phyloP scores from a whole-genome alignment of 306 rosid species.

The Bauhinia variegata region DNA sequence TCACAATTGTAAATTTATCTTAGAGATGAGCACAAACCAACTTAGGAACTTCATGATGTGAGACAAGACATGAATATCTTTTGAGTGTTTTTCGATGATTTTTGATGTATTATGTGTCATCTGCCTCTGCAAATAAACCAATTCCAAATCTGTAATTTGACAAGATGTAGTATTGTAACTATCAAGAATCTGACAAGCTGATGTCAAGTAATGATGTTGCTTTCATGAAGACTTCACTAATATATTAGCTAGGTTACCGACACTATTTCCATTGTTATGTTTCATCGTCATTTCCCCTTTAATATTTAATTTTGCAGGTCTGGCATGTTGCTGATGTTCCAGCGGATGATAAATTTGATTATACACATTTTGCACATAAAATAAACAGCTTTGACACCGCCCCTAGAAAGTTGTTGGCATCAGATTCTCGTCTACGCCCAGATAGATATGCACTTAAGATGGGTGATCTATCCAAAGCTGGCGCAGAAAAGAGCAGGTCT shows the following conservation, averaged over 20 bases:
- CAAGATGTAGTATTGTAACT: conserved; percentile 5
- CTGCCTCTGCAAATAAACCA: not conserved
- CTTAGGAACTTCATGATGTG: conserved; percentile 21
- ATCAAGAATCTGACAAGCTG: conserved; percentile 19
- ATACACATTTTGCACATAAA: conserved; percentile 86
- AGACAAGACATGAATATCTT: conserved; percentile 26
- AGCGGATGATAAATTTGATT: conserved; percentile 72
- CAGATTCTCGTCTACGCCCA: conserved; percentile 92
- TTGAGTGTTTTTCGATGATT: conserved; percentile 2
- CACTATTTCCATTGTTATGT: conserved; percentile 7
- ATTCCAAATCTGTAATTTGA: not conserved
- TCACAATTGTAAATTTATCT: conserved; percentile 21
- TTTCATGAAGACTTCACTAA: not conserved
- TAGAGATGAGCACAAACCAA: conserved; percentile 13
- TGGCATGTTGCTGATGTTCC: conserved; percentile 89
- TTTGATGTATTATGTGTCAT: not conserved
- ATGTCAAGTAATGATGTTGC: not conserved
- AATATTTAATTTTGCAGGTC: conserved; percentile 56
- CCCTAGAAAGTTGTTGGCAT: conserved; percentile 75
- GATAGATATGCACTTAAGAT: conserved; percentile 89
- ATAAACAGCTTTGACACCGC: conserved; percentile 86
- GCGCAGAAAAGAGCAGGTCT: conserved; percentile 85
- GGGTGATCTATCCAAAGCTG: conserved; percentile 84
- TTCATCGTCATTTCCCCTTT: conserved; percentile 28
- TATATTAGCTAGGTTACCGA: conserved; percentile 20